These are phyloP conservation scores for Termitomyces sp. DNA, from an alignment of 768 basidiomycete genomes.

Conservation along the genomic window DNA sequence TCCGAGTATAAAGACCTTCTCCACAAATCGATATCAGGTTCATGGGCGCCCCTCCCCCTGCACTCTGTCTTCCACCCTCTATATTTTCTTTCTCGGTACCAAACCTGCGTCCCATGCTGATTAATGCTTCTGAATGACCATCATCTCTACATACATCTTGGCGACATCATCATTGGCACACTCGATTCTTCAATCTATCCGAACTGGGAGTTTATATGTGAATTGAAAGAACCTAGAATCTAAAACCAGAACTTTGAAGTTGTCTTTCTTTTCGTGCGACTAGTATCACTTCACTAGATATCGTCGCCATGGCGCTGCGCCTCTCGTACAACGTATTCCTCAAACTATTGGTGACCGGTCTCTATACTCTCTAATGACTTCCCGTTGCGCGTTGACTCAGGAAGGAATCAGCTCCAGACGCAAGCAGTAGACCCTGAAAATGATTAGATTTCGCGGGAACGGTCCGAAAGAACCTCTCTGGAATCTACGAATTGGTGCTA, in stretches of 20 bases:
- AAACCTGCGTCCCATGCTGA: too few species aligned
- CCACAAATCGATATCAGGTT: background rate
- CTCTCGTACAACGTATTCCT: too few species aligned
- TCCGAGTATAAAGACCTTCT: conserved; percentile 1
- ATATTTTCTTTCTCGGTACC: background rate
- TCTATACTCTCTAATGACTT: background rate
- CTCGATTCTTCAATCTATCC: too few species aligned
- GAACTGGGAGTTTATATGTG: too few species aligned
- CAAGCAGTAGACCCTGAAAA: background rate
- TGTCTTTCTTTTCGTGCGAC: background rate
- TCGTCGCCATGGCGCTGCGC: too few species aligned
- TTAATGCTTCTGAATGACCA: background rate
- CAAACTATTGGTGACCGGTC: background rate
- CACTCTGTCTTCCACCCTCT: background rate
- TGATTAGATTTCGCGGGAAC: background rate
- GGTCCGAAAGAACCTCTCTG: background rate
- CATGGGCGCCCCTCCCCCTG: too few species aligned
- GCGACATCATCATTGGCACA: background rate
- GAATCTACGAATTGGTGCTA: background rate
- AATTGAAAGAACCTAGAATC: too few species aligned
- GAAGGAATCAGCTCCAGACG: background rate
- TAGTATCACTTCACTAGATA: too few species aligned
- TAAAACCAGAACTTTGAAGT: background rate
- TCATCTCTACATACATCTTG: background rate
- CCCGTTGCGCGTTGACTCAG: background rate